Conservation (phyloP, 2,329 filamentous ascomycete species). For the Zymoseptoria ardabiliae region DNA sequence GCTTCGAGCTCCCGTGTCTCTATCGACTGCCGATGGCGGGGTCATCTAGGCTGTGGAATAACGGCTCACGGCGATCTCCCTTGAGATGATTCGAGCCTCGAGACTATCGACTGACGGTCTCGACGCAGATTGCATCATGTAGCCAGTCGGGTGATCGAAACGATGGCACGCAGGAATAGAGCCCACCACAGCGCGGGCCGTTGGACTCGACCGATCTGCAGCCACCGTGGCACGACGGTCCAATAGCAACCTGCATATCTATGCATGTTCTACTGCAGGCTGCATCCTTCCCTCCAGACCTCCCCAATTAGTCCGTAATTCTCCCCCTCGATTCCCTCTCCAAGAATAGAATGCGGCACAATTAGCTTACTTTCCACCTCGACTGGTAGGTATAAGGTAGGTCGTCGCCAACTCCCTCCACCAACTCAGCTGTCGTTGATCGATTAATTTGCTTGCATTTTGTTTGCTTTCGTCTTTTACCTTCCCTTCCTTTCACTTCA, state of each 20-base stretch:
- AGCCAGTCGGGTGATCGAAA: constrained; percentile 17
- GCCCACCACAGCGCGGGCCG: constrained; percentile 13
- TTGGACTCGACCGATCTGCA: constrained; percentile 21
- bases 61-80: not conserved
- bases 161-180: constrained; percentile 20
- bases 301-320: constrained; percentile 21
- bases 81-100: not conserved
- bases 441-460: constrained; percentile 43
- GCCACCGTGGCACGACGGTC: constrained; percentile 17
- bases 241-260: constrained; percentile 18
- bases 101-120: not conserved
- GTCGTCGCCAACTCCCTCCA: constrained; percentile 28
- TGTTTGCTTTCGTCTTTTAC: constrained; percentile 20
- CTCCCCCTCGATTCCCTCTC: constrained; percentile 18
- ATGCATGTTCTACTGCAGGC: constrained; percentile 18
- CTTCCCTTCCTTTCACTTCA: constrained; percentile 29
- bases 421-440: constrained; percentile 32
- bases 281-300: constrained; percentile 12
- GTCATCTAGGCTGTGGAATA: not conserved
- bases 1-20: constrained; percentile 9
- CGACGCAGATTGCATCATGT: constrained; percentile 11
- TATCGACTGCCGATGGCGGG: not conserved
- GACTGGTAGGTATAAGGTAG: constrained; percentile 43
- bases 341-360: constrained; percentile 42
- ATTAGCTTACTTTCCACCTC: constrained; percentile 33